Conservation (phyloP, 2,329 filamentous ascomycete species). For the Pseudocercospora pini-densiflorae region DNA sequence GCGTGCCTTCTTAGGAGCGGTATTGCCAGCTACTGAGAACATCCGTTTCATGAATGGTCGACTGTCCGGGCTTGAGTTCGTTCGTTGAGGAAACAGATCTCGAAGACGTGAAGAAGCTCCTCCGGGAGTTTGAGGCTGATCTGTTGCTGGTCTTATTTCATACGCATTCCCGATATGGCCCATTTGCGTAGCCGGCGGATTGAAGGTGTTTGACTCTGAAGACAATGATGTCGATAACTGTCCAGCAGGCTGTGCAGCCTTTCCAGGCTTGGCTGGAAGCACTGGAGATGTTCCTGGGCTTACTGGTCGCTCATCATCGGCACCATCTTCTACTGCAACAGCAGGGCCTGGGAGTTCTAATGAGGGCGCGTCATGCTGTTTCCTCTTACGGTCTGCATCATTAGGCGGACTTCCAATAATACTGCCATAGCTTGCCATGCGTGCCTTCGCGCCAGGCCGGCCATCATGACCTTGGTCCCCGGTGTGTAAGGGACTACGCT, state of each 20-base stretch:
- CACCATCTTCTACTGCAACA: conserved; percentile 37
- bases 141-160: conserved; percentile 25
- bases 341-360: conserved; percentile 68
- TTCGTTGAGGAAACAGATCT: conserved; percentile 41
- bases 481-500: conserved; percentile 37
- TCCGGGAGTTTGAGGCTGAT: conserved; percentile 8
- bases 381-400: conserved; percentile 22
- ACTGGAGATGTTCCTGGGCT: conserved; percentile 14
- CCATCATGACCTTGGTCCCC: conserved; percentile 15
- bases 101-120: conserved; percentile 35
- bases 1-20: conserved; percentile 40
- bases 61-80: conserved; percentile 45
- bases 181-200: conserved; percentile 30
- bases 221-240: conserved; percentile 10
- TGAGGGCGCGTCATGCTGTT: conserved; percentile 47
- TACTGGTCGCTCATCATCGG: conserved; percentile 14
- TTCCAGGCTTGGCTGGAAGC: conserved; percentile 1
- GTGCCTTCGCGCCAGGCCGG: conserved; percentile 15
- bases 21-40: conserved; percentile 28
- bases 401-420: conserved; percentile 61
- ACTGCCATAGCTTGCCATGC: conserved; percentile 64
- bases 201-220: conserved; percentile 8
- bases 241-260: background rate
- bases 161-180: conserved; percentile 35
- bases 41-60: conserved; percentile 32